These are phyloP conservation scores for Rubia balearica DNA, from an alignment of 305 asterid species.

Conservation along the genomic window DNA sequence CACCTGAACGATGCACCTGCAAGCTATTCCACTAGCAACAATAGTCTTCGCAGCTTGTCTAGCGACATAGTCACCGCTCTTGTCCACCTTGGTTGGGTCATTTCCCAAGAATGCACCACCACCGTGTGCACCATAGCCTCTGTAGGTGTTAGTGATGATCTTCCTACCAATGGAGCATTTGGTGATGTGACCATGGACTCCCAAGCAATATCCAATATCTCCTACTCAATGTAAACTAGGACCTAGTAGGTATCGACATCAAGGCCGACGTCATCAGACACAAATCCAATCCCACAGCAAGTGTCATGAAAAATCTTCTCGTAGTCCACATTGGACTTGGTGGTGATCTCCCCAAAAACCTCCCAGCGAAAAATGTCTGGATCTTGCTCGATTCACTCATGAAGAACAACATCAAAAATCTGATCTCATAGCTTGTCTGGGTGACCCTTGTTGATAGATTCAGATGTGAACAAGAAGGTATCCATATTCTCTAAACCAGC, in stretches of 20 bases:
- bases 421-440: constrained; percentile 56
- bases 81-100: constrained; percentile 49
- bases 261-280: constrained; percentile 41
- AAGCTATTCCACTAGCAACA: constrained; percentile 40
- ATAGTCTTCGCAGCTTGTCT: constrained; percentile 48
- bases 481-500: constrained; percentile 33
- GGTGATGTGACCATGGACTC: constrained; percentile 44
- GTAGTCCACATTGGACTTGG: constrained; percentile 40
- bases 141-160: constrained; percentile 41
- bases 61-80: constrained; percentile 44
- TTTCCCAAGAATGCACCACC: constrained; percentile 52
- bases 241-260: constrained; percentile 51
- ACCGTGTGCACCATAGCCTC: constrained; percentile 53
- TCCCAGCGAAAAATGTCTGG: constrained; percentile 36
- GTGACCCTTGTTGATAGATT: constrained; percentile 50
- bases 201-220: constrained; percentile 48
- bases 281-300: constrained; percentile 40
- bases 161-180: constrained; percentile 50
- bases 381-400: constrained; percentile 45
- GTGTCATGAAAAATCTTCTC: constrained; percentile 47
- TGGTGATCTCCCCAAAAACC: constrained; percentile 53
- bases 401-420: constrained; percentile 42
- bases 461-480: constrained; percentile 46
- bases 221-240: constrained; percentile 45
- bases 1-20: constrained; percentile 44